A percentile compares a stretch with the other conserved stretches of the same genome.
Evolutionary conservation across 31 red algal species (phyloP).

Genomic region (Bonnemaisonia californica): DNA sequence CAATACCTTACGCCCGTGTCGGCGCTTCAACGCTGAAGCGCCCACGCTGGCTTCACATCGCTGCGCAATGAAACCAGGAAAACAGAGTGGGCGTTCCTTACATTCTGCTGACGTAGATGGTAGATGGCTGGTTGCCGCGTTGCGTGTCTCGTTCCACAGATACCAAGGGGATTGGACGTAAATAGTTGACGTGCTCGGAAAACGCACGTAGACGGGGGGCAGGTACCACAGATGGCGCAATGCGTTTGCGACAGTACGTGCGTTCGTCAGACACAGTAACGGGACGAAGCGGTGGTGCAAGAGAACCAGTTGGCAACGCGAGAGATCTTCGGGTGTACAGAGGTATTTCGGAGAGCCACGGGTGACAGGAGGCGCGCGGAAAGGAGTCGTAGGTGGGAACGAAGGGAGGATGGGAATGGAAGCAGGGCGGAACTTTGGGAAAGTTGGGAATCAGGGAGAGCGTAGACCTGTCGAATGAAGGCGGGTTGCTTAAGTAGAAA

Average conservation of each 20-base stretch:
- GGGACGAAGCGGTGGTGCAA: neutral
- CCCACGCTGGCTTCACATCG: too few species aligned
- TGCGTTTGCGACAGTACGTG: neutral
- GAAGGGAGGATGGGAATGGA: neutral
- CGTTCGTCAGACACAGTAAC: too few species aligned
- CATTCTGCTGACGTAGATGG: slow-evolving; percentile 22
- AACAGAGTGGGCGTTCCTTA: neutral
- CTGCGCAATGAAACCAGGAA: neutral
- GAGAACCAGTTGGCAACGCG: neutral
- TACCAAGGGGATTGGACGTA: neutral
- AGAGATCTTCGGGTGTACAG: too few species aligned
- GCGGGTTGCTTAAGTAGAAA: neutral
- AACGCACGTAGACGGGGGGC: neutral
- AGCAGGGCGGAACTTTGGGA: neutral
- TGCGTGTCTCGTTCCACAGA: neutral
- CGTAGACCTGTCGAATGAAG: neutral
- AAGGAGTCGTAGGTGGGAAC: neutral
- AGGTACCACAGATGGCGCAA: neutral
- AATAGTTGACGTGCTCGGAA: neutral
- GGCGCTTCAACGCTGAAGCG: too few species aligned
- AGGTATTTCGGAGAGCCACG: neutral
- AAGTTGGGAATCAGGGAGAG: neutral
- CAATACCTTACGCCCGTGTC: too few species aligned
- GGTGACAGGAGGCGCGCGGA: neutral
- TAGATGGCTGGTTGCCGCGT: neutral